Percentiles rank a stretch among this genome's conserved stretches.
Evolutionary conservation across 163 green algal species (phyloP).

Genomic region (Chloromonas sp.): DNA sequence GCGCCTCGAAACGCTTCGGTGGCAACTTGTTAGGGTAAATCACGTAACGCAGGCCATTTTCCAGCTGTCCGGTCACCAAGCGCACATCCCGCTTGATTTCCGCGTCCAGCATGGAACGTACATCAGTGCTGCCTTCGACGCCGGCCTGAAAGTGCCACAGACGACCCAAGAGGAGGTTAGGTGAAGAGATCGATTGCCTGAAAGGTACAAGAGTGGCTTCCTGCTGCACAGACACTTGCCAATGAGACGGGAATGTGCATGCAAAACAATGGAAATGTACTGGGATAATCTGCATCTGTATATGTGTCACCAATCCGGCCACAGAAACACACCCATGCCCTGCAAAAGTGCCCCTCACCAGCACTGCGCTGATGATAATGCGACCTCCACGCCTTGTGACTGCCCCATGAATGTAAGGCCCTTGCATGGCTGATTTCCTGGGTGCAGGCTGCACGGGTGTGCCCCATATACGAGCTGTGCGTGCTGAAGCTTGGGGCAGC

Average conservation of each 20-base stretch:
- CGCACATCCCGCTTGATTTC: conserved; percentile 25
- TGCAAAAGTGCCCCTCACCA: conserved; percentile 17
- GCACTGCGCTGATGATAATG: conserved; percentile 27
- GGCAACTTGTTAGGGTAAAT: conserved; percentile 89
- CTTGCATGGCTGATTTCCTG: too few relatives aligned
- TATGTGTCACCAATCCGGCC: too few relatives aligned
- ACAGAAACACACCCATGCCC: neutral
- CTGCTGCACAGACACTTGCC: neutral
- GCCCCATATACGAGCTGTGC: too few relatives aligned
- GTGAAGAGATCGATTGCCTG: neutral
- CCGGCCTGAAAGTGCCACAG: conserved; percentile 17
- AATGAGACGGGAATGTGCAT: too few relatives aligned
- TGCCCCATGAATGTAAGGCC: conserved; percentile 21
- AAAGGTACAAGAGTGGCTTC: neutral
- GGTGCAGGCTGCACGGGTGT: too few relatives aligned
- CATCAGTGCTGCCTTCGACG: conserved; percentile 17
- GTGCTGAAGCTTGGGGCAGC: too few relatives aligned
- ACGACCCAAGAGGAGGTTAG: neutral
- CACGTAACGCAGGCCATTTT: conserved; percentile 77
- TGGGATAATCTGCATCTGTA: too few relatives aligned
- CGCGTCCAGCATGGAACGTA: conserved; percentile 20
- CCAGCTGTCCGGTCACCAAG: conserved; percentile 33
- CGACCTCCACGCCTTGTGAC: conserved; percentile 14
- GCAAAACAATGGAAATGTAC: too few relatives aligned
- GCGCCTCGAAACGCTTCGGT: conserved; percentile 88